These are phyloP conservation scores for Magnusiomyces fungicola DNA, from an alignment of 1,139 yeast species.

Conservation along the genomic window DNA sequence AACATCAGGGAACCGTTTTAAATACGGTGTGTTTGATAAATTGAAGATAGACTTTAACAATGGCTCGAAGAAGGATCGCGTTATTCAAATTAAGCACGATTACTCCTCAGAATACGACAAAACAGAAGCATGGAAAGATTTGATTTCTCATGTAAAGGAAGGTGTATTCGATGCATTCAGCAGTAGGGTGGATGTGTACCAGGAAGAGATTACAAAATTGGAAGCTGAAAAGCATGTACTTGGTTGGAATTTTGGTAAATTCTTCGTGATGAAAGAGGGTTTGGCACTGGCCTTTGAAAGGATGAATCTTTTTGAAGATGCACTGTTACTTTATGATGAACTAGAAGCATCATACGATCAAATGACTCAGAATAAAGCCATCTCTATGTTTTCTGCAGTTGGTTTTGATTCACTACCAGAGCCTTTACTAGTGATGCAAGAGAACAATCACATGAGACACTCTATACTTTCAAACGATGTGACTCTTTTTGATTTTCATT, in stretches of 20 bases:
- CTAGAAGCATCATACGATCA: slow-evolving; percentile 28
- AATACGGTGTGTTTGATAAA: slow-evolving; percentile 57
- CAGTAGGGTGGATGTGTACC: slow-evolving; percentile 39
- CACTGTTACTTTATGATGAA: slow-evolving; percentile 44
- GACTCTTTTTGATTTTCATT: slow-evolving; percentile 36
- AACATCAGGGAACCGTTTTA: slow-evolving; percentile 39
- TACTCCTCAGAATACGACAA: slow-evolving; percentile 35
- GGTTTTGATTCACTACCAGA: slow-evolving; percentile 26
- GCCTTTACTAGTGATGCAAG: slow-evolving; percentile 13
- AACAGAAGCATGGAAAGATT: slow-evolving; percentile 43
- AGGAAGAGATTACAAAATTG: slow-evolving; percentile 33
- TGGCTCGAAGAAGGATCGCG: slow-evolving; percentile 31
- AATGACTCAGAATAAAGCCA: slow-evolving; percentile 20
- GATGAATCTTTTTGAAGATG: slow-evolving; percentile 51
- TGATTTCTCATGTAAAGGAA: slow-evolving; percentile 43
- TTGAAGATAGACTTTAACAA: slow-evolving; percentile 56
- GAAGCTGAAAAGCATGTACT: slow-evolving; percentile 30
- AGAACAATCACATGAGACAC: slow-evolving; percentile 25
- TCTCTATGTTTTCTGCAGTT: slow-evolving; percentile 25
- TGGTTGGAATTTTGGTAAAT: slow-evolving; percentile 41
- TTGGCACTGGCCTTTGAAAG: slow-evolving; percentile 42
- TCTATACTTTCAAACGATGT: slow-evolving; percentile 35
- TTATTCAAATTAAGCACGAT: slow-evolving; percentile 33
- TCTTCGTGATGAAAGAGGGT: slow-evolving; percentile 41
- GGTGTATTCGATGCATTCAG: slow-evolving; percentile 52